phyloP scores from a whole-genome alignment of 1,139 yeast genomes.

The Saccharomyces hybrid region DNA sequence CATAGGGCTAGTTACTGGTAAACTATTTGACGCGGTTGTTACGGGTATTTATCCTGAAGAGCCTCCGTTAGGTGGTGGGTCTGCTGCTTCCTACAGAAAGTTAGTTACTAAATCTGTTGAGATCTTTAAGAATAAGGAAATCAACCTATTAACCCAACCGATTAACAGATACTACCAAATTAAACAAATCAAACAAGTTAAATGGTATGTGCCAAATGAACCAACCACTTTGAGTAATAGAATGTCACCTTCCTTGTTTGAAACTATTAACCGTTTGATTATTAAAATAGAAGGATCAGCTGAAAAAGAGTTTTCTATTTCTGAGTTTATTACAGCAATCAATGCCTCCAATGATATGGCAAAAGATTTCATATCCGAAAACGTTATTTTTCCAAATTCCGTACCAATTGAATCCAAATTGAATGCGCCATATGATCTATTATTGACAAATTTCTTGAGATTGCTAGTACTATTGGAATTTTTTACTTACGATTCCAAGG shows the following conservation, averaged over 20 bases:
- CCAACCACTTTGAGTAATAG: slow-evolving; percentile 45
- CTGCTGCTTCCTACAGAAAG: slow-evolving; percentile 49
- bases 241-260: slow-evolving; percentile 42
- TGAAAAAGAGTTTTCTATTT: slow-evolving; percentile 22
- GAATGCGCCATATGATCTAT: slow-evolving; percentile 42
- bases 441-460: slow-evolving; percentile 56
- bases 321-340: slow-evolving; percentile 24
- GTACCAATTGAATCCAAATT: slow-evolving; percentile 31
- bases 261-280: slow-evolving; percentile 35
- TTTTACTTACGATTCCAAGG: slow-evolving; percentile 37
- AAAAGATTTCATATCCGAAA: slow-evolving; percentile 34
- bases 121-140: slow-evolving; percentile 47
- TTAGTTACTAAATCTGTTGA: slow-evolving; percentile 46
- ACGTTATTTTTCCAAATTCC: slow-evolving; percentile 34
- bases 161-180: slow-evolving; percentile 82
- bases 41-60: slow-evolving; percentile 58
- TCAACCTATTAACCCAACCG: slow-evolving; percentile 63
- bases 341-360: slow-evolving; percentile 19
- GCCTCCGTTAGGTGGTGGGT: slow-evolving; percentile 64
- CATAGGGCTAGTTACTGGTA: slow-evolving; percentile 63
- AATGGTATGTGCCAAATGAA: slow-evolving; percentile 51
- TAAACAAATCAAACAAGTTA: slow-evolving; percentile 51
- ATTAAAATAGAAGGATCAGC: slow-evolving; percentile 26
- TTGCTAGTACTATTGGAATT: slow-evolving; percentile 50
- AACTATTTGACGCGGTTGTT: slow-evolving; percentile 59